These are phyloP conservation scores for Maudiozyma bulderi DNA, from an alignment of 805 yeast species.

Conservation along the genomic window DNA sequence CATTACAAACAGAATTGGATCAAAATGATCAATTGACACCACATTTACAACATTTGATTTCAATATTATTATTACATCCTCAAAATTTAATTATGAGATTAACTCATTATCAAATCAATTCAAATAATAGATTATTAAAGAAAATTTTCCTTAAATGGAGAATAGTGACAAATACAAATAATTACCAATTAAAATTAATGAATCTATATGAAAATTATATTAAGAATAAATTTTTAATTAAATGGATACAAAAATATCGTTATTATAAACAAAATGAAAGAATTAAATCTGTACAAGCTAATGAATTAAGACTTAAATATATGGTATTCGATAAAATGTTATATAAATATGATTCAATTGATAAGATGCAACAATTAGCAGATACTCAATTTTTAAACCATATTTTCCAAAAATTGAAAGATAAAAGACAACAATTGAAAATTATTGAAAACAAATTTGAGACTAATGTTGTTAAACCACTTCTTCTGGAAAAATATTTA, in stretches of 20 bases:
- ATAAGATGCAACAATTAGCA: constrained; percentile 15
- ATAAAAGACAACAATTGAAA: neutral
- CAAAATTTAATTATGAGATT: constrained; percentile 17
- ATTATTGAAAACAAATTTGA: neutral
- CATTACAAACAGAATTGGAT: constrained; percentile 16
- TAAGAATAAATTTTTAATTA: constrained; percentile 3
- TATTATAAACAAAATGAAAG: neutral
- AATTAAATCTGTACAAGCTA: constrained; percentile 7
- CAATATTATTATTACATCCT: constrained; percentile 19
- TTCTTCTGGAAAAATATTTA: neutral
- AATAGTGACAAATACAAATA: constrained; percentile 2
- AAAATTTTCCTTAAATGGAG: constrained; percentile 15
- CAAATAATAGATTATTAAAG: constrained; percentile 2
- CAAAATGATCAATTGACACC: constrained; percentile 9
- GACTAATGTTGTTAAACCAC: neutral
- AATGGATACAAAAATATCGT: constrained; percentile 1
- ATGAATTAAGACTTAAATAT: constrained; percentile 11
- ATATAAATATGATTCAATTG: constrained; percentile 9
- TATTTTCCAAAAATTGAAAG: constrained; percentile 8
- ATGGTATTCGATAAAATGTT: constrained; percentile 13
- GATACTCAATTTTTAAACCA: constrained; percentile 18
- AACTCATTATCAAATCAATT: constrained; percentile 13
- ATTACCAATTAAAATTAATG: neutral
- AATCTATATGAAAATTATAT: constrained; percentile 5
- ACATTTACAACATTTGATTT: constrained; percentile 10